phyloP scores from a whole-genome alignment of 1,284 basidiomycete genomes.

The Boletus mariae region DNA sequence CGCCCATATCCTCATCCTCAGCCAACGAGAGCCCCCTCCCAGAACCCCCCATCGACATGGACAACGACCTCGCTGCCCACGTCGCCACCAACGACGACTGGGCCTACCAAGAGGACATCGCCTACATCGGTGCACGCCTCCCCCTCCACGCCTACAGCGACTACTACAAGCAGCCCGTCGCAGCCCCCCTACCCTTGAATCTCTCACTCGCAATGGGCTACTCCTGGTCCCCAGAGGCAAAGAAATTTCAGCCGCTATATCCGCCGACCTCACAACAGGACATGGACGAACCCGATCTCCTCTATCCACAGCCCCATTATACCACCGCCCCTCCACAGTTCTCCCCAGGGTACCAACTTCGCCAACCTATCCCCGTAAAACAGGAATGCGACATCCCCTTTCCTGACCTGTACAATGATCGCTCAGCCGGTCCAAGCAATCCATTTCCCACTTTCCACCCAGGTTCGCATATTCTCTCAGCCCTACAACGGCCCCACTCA shows the following conservation, averaged over 20 bases:
- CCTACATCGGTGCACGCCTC: constrained; percentile 25
- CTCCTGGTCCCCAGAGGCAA: constrained; percentile 30
- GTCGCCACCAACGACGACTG: constrained; percentile 29
- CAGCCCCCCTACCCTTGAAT: constrained; percentile 32
- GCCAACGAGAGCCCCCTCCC: constrained; percentile 32
- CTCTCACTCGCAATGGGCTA: constrained; percentile 34
- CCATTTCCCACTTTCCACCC: constrained; percentile 26
- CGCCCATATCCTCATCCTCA: constrained; percentile 27
- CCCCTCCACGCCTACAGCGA: constrained; percentile 26
- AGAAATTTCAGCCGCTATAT: constrained; percentile 38
- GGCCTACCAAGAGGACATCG: constrained; percentile 30
- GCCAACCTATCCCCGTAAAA: constrained; percentile 26
- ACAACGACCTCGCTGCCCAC: constrained; percentile 25
- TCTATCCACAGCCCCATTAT: constrained; percentile 27
- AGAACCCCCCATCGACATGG: constrained; percentile 34
- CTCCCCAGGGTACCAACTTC: constrained; percentile 24
- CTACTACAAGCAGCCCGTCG: constrained; percentile 33
- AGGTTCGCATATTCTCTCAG: constrained; percentile 24
- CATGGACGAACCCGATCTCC: constrained; percentile 27
- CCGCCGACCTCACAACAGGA: constrained; percentile 28
- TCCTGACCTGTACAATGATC: constrained; percentile 24
- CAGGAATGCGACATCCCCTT: constrained; percentile 31
- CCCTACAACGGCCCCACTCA: constrained; percentile 4
- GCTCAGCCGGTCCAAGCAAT: constrained; percentile 26
- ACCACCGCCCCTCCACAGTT: constrained; percentile 21